phyloP scores from a whole-genome alignment of 192 early-diverging fungal genomes.

The Helicostylum pulchrum region DNA sequence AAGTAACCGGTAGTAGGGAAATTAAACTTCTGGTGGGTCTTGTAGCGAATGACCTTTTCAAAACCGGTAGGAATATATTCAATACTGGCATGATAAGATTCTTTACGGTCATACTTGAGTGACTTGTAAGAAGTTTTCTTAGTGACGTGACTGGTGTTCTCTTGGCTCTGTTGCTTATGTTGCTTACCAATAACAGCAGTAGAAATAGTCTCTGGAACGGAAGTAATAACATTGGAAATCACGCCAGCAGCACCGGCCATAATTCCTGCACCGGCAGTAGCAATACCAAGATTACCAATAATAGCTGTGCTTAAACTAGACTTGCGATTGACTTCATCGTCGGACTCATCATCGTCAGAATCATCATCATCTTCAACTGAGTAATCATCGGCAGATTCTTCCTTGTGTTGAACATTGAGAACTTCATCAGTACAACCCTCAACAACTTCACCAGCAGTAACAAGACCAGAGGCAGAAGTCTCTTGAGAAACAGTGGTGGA shows the following conservation, averaged over 20 bases:
- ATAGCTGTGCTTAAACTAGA: neutral
- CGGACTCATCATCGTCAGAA: neutral
- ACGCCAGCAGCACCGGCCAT: conserved; percentile 1
- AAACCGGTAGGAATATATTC: conserved; percentile 28
- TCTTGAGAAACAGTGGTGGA: neutral
- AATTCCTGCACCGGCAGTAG: neutral
- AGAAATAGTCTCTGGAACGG: neutral
- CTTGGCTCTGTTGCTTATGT: neutral
- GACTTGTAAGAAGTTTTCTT: conserved; percentile 7
- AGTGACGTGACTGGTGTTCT: neutral
- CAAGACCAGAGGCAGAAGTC: neutral
- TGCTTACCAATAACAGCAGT: neutral
- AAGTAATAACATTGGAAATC: neutral
- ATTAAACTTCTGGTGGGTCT: conserved; percentile 2
- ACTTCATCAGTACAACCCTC: conserved; percentile 11
- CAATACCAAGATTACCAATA: conserved; percentile 12
- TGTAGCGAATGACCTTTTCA: conserved; percentile 27
- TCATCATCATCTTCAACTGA: conserved; percentile 2
- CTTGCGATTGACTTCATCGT: conserved; percentile 2
- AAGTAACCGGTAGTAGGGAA: conserved; percentile 30
- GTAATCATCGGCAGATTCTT: conserved; percentile 9
- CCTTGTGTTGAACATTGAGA: neutral
- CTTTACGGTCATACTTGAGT: conserved; percentile 5
- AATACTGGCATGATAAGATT: conserved; percentile 5
- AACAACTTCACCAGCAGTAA: neutral